Evolutionary conservation across 805 yeast species (phyloP).

Genomic region (Saccharomycopsis sp.): DNA sequence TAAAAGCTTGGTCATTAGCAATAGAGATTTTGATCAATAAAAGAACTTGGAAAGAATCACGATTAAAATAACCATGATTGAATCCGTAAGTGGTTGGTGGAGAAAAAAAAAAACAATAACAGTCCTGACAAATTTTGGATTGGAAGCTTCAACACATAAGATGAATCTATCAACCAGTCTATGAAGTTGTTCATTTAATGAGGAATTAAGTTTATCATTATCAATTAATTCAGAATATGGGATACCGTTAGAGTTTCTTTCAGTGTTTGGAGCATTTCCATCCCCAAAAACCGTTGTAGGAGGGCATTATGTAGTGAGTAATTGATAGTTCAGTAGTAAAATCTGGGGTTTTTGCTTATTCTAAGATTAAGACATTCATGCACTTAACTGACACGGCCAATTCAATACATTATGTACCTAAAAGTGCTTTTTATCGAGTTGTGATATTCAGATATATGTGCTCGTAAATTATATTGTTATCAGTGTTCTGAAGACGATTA

Average conservation of each 20-base stretch:
- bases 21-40: slow-evolving; percentile 19
- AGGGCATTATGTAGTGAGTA: no score
- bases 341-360: no score
- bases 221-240: slow-evolving; percentile 22
- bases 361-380: no score
- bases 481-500: no score
- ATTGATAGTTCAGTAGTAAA: no score
- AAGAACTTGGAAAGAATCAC: slow-evolving; percentile 26
- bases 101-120: slow-evolving; percentile 24
- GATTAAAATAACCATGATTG: slow-evolving; percentile 25
- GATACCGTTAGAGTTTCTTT: slow-evolving; percentile 19
- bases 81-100: slow-evolving; percentile 29
- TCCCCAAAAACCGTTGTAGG: slow-evolving; percentile 22
- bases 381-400: no score
- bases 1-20: slow-evolving; percentile 21
- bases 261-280: slow-evolving; percentile 8
- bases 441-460: no score
- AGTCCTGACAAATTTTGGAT: slow-evolving; percentile 24
- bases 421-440: no score
- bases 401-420: no score
- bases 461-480: no score
- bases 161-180: slow-evolving; percentile 26
- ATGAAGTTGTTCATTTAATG: slow-evolving; percentile 25
- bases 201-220: slow-evolving; percentile 23
- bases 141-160: slow-evolving; percentile 23